Evolutionary conservation across 768 basidiomycete genomes (phyloP).

Genomic region (Termitomyces sp.): DNA sequence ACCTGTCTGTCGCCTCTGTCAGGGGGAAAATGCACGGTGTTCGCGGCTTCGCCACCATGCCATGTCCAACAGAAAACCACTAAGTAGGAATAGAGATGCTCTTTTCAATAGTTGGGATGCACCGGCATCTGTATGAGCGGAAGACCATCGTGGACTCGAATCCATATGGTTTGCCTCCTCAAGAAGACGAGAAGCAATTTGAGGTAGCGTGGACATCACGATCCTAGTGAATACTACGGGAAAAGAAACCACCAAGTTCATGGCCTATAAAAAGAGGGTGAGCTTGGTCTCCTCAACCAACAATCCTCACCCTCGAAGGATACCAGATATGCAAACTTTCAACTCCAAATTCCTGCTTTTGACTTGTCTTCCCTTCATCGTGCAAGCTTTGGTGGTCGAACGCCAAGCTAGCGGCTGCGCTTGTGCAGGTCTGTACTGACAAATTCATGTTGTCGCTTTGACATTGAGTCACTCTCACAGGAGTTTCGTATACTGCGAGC

Average conservation of each 20-base stretch:
- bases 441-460: neutral
- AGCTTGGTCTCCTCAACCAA: neutral
- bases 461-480: neutral
- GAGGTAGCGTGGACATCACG: neutral
- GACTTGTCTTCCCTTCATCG: conserved; percentile 6
- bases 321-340: neutral
- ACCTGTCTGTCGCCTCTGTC: neutral
- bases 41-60: too few relatives aligned
- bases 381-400: conserved; percentile 14
- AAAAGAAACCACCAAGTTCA: too few relatives aligned
- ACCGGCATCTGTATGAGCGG: neutral
- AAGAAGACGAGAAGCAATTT: neutral
- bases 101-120: neutral
- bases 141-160: neutral
- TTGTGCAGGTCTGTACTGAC: conserved; percentile 17
- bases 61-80: neutral
- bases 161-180: neutral
- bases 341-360: conserved; percentile 1
- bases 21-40: neutral
- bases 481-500: conserved; percentile 12
- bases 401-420: conserved; percentile 19
- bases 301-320: neutral
- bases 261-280: neutral
- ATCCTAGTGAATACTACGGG: neutral
- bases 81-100: neutral